These are phyloP conservation scores for Mycena indigotica DNA, from an alignment of 768 basidiomycete genomes.

Conservation along the genomic window DNA sequence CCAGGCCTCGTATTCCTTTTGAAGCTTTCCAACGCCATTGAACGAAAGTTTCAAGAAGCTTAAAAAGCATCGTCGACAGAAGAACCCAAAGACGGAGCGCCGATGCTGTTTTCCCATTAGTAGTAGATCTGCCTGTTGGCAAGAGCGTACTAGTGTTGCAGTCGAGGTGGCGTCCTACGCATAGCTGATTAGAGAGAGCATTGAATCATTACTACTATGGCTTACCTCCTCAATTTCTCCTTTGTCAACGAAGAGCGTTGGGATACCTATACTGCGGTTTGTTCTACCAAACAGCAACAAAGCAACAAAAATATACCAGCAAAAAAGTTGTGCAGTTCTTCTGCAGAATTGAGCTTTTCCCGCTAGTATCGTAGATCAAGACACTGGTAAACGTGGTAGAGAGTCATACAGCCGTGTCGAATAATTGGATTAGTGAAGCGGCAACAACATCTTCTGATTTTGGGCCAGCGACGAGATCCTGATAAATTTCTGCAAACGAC, in stretches of 20 bases:
- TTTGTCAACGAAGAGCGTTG: constrained; percentile 61
- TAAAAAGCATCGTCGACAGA: constrained; percentile 75
- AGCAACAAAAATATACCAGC: constrained; percentile 35
- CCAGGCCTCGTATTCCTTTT: constrained; percentile 70
- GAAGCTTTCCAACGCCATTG: constrained; percentile 65
- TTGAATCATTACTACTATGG: constrained; percentile 5
- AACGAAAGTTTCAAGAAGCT: constrained; percentile 79
- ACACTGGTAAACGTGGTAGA: neutral
- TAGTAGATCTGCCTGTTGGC: neutral
- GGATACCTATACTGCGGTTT: constrained; percentile 42
- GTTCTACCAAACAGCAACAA: neutral
- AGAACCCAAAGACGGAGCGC: constrained; percentile 80
- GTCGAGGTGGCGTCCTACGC: neutral
- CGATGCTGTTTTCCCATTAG: constrained; percentile 51
- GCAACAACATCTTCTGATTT: constrained; percentile 44
- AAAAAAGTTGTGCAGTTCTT: constrained; percentile 68
- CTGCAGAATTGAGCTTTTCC: constrained; percentile 51
- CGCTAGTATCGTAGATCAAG: constrained; percentile 39
- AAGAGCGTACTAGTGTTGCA: neutral
- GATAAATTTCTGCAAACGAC: constrained; percentile 52
- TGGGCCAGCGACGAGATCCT: constrained; percentile 48
- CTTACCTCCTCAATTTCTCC: constrained; percentile 53
- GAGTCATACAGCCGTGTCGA: constrained; percentile 40
- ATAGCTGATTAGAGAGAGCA: neutral
- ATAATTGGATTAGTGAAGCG: constrained; percentile 46